Evolutionary conservation across 129 eudicot genomes (phyloP).

Genomic region (Chrysanthemum makinoi): DNA sequence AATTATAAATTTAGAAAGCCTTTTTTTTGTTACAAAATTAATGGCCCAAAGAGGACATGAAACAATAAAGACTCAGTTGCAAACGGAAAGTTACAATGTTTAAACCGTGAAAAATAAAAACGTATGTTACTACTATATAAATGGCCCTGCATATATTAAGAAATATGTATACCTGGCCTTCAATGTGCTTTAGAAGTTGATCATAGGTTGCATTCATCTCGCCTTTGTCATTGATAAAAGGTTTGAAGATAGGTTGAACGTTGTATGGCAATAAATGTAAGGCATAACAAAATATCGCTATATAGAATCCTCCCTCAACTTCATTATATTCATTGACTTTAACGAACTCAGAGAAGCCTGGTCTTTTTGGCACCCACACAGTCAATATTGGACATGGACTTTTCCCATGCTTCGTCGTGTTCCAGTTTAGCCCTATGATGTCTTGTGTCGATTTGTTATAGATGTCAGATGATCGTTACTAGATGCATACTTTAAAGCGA

Average conservation of each 20-base stretch:
- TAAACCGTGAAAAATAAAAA: too few species aligned
- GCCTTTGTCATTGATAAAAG: conserved; percentile 18
- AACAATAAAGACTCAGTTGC: too few species aligned
- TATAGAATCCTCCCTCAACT: conserved; percentile 27
- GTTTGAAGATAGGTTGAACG: conserved; percentile 18
- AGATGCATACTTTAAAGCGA: background rate
- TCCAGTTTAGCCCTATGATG: conserved; percentile 11
- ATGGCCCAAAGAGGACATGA: too few species aligned
- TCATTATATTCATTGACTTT: conserved; percentile 6
- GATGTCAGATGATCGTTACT: background rate
- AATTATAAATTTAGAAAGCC: too few species aligned
- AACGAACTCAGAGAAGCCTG: conserved; percentile 24
- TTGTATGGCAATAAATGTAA: conserved; percentile 8
- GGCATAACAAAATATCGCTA: conserved; percentile 24
- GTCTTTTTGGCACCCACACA: conserved; percentile 23
- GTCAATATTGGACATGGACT: conserved; percentile 15
- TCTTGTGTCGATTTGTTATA: background rate
- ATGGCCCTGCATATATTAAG: background rate
- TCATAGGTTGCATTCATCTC: conserved; percentile 22
- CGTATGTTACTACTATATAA: too few species aligned
- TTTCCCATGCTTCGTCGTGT: background rate
- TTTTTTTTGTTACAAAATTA: too few species aligned
- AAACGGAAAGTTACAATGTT: too few species aligned
- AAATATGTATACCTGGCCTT: conserved; percentile 11
- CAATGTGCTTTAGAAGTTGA: conserved; percentile 17